Evolutionary conservation across 2,329 filamentous ascomycete genomes (phyloP), one percentile per base, ranked within the genome.

Genomic region (Arthroderma sp.): DNA sequence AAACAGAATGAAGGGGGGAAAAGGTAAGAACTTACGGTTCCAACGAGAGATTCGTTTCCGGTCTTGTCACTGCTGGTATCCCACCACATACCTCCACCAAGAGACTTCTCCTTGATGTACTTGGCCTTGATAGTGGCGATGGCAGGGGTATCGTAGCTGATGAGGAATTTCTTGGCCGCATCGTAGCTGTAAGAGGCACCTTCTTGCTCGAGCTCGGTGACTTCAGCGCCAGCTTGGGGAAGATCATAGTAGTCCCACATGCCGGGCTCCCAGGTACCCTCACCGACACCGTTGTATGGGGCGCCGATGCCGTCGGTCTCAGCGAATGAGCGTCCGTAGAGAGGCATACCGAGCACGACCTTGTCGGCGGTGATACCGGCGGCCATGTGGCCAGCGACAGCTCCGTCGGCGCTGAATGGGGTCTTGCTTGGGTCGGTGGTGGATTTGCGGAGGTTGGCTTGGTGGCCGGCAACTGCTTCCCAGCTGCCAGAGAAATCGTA

Each of bases 81-180:
- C 85, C 85, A 93, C 86, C 86, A 96, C 88, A 96, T 95, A n/a
- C 75, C 86, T 11, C 89, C 89, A 1, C 87, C 88, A 0, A 95
- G 72, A 0, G 76, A 70, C 38, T 73, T 68, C 15, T 74, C 61
- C 57, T 71, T 74, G 57, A 95, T 76, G 60, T 79, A 94, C 7
- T 75, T 66, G 1, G 80, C 78, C 69, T 95, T 96, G 52, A 66
- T 60, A 52, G 69, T 68, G 3, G 79, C 82, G 61, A 87, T 77
- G 3, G 69, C 65, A 1, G 78, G 73, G 1, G 78, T 89, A 58
- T 87, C 83, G 53, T 89, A 94, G 44, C 74, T 82, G 36, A 94
- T 73, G 65, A 94, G 70, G 47, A 74, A 76, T 44, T 70, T 70
- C 36, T 68, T 71, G 0, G 55, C 60, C 0, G 71, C 60, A 56